Conservation (phyloP, 352 stramenopile species). For the Elongisporangium prolatum region DNA sequence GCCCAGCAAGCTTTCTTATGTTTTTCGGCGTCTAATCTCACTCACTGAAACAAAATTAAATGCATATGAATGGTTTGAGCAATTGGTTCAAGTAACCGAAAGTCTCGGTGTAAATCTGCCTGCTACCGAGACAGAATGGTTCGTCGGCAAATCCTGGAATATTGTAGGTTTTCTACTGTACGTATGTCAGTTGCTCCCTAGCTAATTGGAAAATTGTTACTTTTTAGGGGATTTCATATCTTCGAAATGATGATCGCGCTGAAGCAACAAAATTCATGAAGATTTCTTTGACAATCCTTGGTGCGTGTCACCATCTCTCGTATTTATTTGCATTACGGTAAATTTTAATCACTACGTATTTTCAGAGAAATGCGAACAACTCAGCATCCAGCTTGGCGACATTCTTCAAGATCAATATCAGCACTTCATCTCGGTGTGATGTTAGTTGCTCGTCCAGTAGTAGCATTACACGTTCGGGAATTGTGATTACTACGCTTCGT, state of each 20-base stretch:
- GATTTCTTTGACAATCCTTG: conserved; percentile 30
- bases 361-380: conserved; percentile 25
- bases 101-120: conserved; percentile 42
- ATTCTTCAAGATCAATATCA: conserved; percentile 43
- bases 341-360: no score
- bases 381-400: conserved; percentile 24
- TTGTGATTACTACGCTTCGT: conserved; percentile 30
- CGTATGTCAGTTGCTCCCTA: neutral
- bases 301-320: conserved; percentile 20
- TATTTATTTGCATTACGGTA: no score
- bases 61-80: conserved; percentile 54
- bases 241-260: conserved; percentile 23
- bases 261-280: conserved; percentile 42
- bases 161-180: conserved; percentile 32
- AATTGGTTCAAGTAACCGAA: conserved; percentile 48
- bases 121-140: conserved; percentile 62
- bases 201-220: conserved; percentile 4
- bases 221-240: conserved; percentile 27
- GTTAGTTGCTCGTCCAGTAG: neutral
- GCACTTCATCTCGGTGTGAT: conserved; percentile 5
- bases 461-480: no score
- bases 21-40: conserved; percentile 56
- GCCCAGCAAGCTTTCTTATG: conserved; percentile 36
- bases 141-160: conserved; percentile 74
- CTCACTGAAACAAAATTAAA: conserved; percentile 38